These are phyloP conservation scores for Citrus glauca DNA, from an alignment of 345 rosid genomes.

Conservation along the genomic window DNA sequence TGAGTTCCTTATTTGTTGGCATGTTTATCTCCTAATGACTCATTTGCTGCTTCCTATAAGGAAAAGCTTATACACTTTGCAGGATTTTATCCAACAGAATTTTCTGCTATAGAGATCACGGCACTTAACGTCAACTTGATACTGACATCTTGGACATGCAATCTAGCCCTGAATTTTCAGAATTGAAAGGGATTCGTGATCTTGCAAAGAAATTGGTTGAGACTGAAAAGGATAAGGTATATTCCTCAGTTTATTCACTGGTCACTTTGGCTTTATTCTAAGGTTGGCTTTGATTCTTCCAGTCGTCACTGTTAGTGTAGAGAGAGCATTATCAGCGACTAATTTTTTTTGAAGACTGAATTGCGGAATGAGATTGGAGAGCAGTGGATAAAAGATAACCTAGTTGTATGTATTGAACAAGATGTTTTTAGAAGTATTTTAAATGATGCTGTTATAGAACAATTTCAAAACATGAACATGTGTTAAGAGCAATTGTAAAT, in stretches of 20 bases:
- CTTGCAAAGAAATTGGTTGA: constrained; percentile 1
- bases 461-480: background rate
- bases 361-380: background rate
- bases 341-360: background rate
- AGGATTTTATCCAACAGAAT: background rate
- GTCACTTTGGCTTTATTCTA: background rate
- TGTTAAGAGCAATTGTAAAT: background rate
- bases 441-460: background rate
- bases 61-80: background rate
- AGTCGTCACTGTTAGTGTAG: background rate
- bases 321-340: background rate
- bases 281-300: background rate
- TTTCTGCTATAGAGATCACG: background rate
- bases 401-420: background rate
- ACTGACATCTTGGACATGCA: background rate
- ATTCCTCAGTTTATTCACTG: background rate
- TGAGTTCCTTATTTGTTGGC: background rate
- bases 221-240: background rate
- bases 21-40: too few species aligned
- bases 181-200: background rate
- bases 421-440: background rate
- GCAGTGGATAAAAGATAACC: background rate
- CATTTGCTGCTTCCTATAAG: background rate
- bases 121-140: background rate
- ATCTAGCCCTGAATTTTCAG: background rate